phyloP scores from a whole-genome alignment of 805 yeast genomes.

The Candida namnaoensis region DNA sequence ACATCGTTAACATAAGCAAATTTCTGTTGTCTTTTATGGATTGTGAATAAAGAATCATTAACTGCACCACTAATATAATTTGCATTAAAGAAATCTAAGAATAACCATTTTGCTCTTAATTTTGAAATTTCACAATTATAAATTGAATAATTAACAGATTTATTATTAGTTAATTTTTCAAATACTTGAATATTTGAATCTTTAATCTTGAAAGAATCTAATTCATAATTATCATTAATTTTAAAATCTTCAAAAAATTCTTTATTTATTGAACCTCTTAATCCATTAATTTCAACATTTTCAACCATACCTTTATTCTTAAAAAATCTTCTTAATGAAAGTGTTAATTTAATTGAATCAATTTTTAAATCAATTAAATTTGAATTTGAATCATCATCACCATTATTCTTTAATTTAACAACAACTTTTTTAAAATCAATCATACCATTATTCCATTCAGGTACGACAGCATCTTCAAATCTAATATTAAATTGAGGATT shows the following conservation, averaged over 20 bases:
- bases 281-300: slow-evolving; percentile 69
- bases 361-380: slow-evolving; percentile 57
- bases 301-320: slow-evolving; percentile 79
- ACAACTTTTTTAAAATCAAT: slow-evolving; percentile 73
- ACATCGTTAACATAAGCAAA: slow-evolving; percentile 34
- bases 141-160: slow-evolving; percentile 35
- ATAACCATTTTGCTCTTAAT: slow-evolving; percentile 46
- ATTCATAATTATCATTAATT: slow-evolving; percentile 22
- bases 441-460: slow-evolving; percentile 85
- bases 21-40: slow-evolving; percentile 64
- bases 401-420: slow-evolving; percentile 44
- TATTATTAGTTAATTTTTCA: slow-evolving; percentile 6
- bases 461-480: slow-evolving; percentile 85
- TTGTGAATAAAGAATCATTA: slow-evolving; percentile 66
- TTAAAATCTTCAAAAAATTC: slow-evolving; percentile 38
- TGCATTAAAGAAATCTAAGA: slow-evolving; percentile 64
- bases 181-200: slow-evolving; percentile 39
- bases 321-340: slow-evolving; percentile 81
- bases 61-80: slow-evolving; percentile 65
- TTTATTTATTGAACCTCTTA: slow-evolving; percentile 59
- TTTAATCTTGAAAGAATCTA: slow-evolving; percentile 34
- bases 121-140: slow-evolving; percentile 61
- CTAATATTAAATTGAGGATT: slow-evolving; percentile 74
- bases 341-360: slow-evolving; percentile 70
- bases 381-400: slow-evolving; percentile 60